A percentile compares a stretch with the other conserved stretches of the same genome.
These are phyloP conservation scores for Stenocarpella maydis DNA, from an alignment of 2,329 filamentous ascomycete species.

Conservation along the genomic window DNA sequence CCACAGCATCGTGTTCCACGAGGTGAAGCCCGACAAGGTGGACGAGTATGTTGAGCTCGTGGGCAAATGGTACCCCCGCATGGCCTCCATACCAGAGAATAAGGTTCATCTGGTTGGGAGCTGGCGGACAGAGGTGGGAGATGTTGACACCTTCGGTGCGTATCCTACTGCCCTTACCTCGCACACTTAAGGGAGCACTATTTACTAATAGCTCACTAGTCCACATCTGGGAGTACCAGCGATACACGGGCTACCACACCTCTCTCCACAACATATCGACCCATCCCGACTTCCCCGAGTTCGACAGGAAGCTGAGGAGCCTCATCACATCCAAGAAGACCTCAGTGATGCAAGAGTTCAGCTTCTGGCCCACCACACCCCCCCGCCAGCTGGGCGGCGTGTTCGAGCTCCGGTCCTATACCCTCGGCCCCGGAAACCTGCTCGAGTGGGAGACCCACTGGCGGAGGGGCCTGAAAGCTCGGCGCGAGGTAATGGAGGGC, in stretches of 20 bases:
- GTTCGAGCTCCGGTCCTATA: conserved; percentile 97
- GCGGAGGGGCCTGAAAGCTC: conserved; percentile 88
- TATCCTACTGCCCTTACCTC: not conserved
- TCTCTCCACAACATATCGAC: conserved; percentile 85
- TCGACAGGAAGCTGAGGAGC: conserved; percentile 84
- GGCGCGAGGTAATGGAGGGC: conserved; percentile 97
- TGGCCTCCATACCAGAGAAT: conserved; percentile 85
- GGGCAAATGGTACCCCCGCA: conserved; percentile 89
- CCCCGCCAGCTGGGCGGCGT: conserved; percentile 90
- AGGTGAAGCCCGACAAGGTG: conserved; percentile 93
- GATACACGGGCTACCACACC: conserved; percentile 93
- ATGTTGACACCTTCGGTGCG: conserved; percentile 95
- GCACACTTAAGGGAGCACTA: not conserved
- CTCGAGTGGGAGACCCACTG: conserved; percentile 99
- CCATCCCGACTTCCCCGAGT: conserved; percentile 84
- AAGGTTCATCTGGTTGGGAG: conserved; percentile 96
- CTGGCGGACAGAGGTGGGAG: conserved; percentile 97
- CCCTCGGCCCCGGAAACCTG: conserved; percentile 91
- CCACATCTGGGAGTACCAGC: conserved; percentile 99
- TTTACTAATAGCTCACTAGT: conserved; percentile 60
- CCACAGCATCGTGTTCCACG: conserved; percentile 95
- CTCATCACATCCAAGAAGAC: conserved; percentile 85
- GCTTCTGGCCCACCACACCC: conserved; percentile 96
- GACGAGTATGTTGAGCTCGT: conserved; percentile 94
- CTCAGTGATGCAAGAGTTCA: conserved; percentile 99